Conservation (phyloP, 1,284 basidiomycete genomes). For the Irpex sp. region DNA sequence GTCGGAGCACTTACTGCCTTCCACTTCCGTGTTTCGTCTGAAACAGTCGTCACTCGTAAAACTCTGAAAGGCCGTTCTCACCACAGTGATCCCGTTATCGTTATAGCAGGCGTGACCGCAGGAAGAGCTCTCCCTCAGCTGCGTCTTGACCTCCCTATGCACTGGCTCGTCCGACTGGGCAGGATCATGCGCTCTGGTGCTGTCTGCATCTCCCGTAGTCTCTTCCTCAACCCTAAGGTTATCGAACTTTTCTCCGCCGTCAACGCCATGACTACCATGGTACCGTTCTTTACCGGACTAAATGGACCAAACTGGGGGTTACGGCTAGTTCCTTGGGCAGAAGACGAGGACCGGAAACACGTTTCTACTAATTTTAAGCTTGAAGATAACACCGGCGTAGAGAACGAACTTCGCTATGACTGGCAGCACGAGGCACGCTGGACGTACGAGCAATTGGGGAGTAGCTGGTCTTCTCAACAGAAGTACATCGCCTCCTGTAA, state of each 20-base stretch:
- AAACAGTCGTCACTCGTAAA: constrained; percentile 8
- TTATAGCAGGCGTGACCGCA: constrained; percentile 22
- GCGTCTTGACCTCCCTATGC: constrained; percentile 11
- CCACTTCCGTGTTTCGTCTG: constrained; percentile 17
- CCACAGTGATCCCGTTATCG: constrained; percentile 14
- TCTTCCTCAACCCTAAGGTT: constrained; percentile 19
- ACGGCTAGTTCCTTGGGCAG: constrained; percentile 17
- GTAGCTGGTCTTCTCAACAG: not conserved
- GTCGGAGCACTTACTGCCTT: constrained; percentile 4
- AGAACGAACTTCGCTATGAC: constrained; percentile 12
- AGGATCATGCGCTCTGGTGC: constrained; percentile 19
- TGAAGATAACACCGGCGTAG: constrained; percentile 7
- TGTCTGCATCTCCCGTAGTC: constrained; percentile 17
- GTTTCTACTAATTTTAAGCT: constrained; percentile 10
- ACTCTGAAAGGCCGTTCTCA: not conserved
- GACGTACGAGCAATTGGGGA: constrained; percentile 14
- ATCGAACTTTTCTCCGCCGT: constrained; percentile 19
- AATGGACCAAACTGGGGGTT: constrained; percentile 16
- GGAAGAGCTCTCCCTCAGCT: constrained; percentile 8
- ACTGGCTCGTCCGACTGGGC: constrained; percentile 18
- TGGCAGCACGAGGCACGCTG: constrained; percentile 18
- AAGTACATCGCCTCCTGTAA: constrained; percentile 15
- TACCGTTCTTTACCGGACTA: constrained; percentile 19
- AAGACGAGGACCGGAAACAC: constrained; percentile 13
- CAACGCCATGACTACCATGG: constrained; percentile 24